A percentile compares a stretch with the other conserved stretches of the same genome.
phyloP scores from a whole-genome alignment of 768 basidiomycete species.

The Lyophyllum decastes region DNA sequence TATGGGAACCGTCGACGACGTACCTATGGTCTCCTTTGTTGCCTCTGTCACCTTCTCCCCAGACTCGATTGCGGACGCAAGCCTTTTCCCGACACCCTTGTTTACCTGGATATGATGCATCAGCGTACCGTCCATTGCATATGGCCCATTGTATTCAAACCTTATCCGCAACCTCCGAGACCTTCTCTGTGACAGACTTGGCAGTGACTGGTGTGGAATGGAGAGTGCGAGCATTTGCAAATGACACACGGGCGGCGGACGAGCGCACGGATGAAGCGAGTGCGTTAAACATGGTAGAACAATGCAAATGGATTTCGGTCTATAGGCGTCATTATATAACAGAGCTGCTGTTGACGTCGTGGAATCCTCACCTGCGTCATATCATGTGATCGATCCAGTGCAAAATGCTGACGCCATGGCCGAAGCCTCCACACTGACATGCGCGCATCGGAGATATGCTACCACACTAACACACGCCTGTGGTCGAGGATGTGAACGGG shows the following conservation, averaged over 20 bases:
- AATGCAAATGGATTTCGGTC: too few species aligned
- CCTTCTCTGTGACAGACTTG: constrained; percentile 47
- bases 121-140: not conserved
- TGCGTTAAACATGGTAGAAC: constrained; percentile 12
- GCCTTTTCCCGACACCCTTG: constrained; percentile 42
- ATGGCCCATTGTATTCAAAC: constrained; percentile 21
- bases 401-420: too few species aligned
- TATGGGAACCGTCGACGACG: constrained; percentile 4
- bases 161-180: constrained; percentile 43
- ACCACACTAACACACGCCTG: too few species aligned
- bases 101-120: constrained; percentile 35
- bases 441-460: too few species aligned
- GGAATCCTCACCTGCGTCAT: constrained; percentile 11
- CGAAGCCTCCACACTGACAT: too few species aligned
- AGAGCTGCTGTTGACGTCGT: constrained; percentile 8
- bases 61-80: constrained; percentile 48
- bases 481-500: too few species aligned
- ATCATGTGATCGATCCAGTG: not conserved
- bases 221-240: constrained; percentile 24
- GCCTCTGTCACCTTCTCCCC: constrained; percentile 42
- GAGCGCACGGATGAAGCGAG: constrained; percentile 11
- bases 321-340: too few species aligned
- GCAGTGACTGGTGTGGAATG: constrained; percentile 34
- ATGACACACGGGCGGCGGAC: constrained; percentile 10
- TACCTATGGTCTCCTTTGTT: constrained; percentile 45